Evolutionary conservation across 2,329 filamentous ascomycete species (phyloP).

Genomic region (Aspergillus latus): DNA sequence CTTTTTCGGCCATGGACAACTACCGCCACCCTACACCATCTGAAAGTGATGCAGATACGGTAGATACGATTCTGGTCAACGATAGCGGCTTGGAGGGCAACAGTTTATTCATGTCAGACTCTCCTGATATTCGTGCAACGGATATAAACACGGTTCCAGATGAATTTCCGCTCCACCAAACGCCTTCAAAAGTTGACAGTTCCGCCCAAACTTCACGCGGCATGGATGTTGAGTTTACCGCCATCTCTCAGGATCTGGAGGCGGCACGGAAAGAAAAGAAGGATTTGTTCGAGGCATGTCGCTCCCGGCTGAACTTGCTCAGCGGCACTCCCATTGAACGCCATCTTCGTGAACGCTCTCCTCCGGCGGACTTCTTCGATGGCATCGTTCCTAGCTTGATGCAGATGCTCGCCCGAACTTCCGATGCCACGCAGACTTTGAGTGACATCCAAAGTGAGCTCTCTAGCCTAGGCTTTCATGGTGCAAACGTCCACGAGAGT

Average conservation of each 20-base stretch:
- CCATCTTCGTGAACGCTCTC: conserved; percentile 30
- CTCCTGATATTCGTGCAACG: conserved; percentile 30
- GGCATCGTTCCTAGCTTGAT: conserved; percentile 39
- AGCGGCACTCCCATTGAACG: conserved; percentile 23
- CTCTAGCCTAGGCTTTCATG: conserved; percentile 41
- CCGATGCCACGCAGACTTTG: conserved; percentile 39
- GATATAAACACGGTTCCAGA: conserved; percentile 17
- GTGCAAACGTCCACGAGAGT: conserved; percentile 31
- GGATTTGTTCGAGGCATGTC: conserved; percentile 42
- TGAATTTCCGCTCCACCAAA: conserved; percentile 19
- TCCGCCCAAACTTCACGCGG: conserved; percentile 21
- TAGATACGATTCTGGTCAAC: conserved; percentile 31
- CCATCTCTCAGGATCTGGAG: conserved; percentile 40
- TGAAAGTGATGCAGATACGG: conserved; percentile 10
- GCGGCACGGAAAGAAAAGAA: conserved; percentile 41
- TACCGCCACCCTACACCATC: conserved; percentile 3
- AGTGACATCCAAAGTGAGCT: conserved; percentile 38
- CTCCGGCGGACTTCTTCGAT: conserved; percentile 41
- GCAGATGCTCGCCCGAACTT: conserved; percentile 37
- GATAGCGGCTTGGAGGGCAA: conserved; percentile 29
- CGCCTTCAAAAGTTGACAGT: conserved; percentile 16
- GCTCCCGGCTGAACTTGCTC: conserved; percentile 27
- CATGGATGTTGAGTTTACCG: conserved; percentile 27
- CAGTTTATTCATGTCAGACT: conserved; percentile 33
- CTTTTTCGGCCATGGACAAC: conserved; percentile 15